phyloP scores from a whole-genome alignment of 2,329 filamentous ascomycete genomes.

The Pseudopyricularia javanii region DNA sequence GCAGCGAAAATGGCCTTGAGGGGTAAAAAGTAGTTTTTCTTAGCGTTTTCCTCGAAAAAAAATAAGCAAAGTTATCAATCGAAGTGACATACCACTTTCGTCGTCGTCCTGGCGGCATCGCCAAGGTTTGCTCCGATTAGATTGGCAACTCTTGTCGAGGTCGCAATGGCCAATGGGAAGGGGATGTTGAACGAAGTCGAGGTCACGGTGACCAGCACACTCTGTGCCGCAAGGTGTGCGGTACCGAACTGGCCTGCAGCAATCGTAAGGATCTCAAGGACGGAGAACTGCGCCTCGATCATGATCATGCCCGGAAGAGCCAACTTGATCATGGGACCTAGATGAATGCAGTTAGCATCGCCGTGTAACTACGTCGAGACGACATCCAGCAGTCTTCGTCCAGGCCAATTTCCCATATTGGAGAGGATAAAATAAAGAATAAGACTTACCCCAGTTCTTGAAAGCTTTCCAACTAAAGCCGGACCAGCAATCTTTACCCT shows the following conservation, averaged over 20 bases:
- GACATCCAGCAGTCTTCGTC: too few species aligned
- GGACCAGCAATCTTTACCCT: slow-evolving; percentile 71
- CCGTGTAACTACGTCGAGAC: background rate
- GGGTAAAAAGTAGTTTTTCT: background rate
- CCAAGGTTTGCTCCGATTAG: slow-evolving; percentile 58
- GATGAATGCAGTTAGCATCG: background rate
- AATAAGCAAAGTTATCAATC: too few species aligned
- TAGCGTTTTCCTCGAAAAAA: background rate
- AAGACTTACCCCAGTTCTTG: slow-evolving; percentile 15
- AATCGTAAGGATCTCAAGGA: slow-evolving; percentile 53
- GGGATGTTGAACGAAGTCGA: slow-evolving; percentile 61
- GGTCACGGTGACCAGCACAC: slow-evolving; percentile 51
- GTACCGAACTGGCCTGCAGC: slow-evolving; percentile 53
- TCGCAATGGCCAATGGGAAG: slow-evolving; percentile 60
- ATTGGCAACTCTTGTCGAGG: slow-evolving; percentile 60
- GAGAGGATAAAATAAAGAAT: background rate
- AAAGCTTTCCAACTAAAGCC: slow-evolving; percentile 48
- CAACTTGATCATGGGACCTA: slow-evolving; percentile 58
- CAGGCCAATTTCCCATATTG: too few species aligned
- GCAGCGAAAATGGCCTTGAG: slow-evolving; percentile 10
- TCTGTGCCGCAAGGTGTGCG: slow-evolving; percentile 57
- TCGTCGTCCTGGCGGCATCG: slow-evolving; percentile 50
- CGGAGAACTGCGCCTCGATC: slow-evolving; percentile 46
- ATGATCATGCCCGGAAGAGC: slow-evolving; percentile 61
- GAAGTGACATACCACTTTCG: slow-evolving; percentile 35